These are phyloP conservation scores for Cordyceps javanica DNA, from an alignment of 2,329 filamentous ascomycete species.

Conservation along the genomic window DNA sequence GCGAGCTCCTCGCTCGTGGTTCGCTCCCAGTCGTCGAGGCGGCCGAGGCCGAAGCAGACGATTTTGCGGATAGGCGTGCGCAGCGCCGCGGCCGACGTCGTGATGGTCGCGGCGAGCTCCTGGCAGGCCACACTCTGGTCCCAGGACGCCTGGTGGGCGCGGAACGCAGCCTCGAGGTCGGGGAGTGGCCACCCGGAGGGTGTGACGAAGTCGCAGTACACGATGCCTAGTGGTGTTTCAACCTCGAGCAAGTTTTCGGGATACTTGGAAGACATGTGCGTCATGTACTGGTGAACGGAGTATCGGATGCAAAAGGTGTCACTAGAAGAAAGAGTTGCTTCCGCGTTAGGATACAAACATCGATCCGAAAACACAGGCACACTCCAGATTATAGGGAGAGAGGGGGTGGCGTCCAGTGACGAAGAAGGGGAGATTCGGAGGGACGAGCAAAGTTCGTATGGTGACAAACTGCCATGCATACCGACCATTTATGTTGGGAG, in stretches of 20 bases:
- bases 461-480: background rate
- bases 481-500: background rate
- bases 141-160: background rate
- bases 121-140: background rate
- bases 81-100: background rate
- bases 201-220: background rate
- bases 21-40: background rate
- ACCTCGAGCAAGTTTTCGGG: background rate
- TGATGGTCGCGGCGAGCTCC: background rate
- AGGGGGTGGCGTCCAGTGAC: too few species aligned
- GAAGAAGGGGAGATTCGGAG: background rate
- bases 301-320: background rate
- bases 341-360: background rate
- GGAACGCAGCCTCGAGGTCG: background rate
- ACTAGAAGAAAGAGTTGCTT: background rate
- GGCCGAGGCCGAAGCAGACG: slow-evolving; percentile 6
- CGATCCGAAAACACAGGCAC: too few species aligned
- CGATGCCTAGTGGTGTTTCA: background rate
- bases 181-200: background rate
- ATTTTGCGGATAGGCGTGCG: background rate
- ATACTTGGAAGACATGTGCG: background rate
- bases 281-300: background rate
- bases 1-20: background rate
- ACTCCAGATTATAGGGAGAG: too few species aligned
- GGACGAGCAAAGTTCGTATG: background rate